Evolutionary conservation across 306 rosid genomes (phyloP).

Genomic region (Hippophae tibetana): DNA sequence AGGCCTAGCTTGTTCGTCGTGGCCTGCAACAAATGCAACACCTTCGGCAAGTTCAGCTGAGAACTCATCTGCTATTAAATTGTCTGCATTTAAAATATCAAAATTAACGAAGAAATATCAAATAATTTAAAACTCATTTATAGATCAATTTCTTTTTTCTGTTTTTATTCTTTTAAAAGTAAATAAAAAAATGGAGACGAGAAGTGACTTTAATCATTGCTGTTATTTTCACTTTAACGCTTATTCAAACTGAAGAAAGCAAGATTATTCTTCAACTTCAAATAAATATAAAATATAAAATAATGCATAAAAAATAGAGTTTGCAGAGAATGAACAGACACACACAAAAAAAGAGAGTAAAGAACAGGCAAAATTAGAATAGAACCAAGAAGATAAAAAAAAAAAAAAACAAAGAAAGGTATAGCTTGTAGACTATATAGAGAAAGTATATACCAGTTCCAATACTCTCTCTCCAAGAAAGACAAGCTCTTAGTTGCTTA

Average conservation of each 20-base stretch:
- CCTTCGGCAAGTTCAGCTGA: slow-evolving; percentile 94
- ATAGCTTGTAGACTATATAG: not conserved
- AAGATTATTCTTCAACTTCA: slow-evolving; percentile 45
- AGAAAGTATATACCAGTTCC: slow-evolving; percentile 45
- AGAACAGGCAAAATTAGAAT: slow-evolving; percentile 31
- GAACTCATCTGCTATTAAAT: slow-evolving; percentile 91
- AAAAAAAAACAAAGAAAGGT: slow-evolving; percentile 1
- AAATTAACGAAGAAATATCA: not conserved
- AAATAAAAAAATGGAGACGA: not conserved
- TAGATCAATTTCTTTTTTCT: not conserved
- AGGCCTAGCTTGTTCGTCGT: slow-evolving; percentile 87
- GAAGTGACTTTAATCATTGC: slow-evolving; percentile 43
- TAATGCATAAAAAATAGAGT: slow-evolving; percentile 7
- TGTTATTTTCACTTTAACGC: slow-evolving; percentile 35
- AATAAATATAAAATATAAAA: slow-evolving; percentile 14
- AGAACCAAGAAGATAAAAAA: slow-evolving; percentile 19
- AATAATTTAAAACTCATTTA: too few species aligned
- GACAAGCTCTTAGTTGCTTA: slow-evolving; percentile 78
- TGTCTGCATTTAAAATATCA: slow-evolving; percentile 31
- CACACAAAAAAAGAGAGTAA: not conserved
- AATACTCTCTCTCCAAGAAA: slow-evolving; percentile 85
- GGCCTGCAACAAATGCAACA: slow-evolving; percentile 81
- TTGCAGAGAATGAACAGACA: slow-evolving; percentile 7
- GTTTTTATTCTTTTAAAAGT: not conserved
- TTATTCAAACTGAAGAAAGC: slow-evolving; percentile 43